Conservation (phyloP, 2,329 filamentous ascomycete genomes). For the Aspergillus persii region DNA sequence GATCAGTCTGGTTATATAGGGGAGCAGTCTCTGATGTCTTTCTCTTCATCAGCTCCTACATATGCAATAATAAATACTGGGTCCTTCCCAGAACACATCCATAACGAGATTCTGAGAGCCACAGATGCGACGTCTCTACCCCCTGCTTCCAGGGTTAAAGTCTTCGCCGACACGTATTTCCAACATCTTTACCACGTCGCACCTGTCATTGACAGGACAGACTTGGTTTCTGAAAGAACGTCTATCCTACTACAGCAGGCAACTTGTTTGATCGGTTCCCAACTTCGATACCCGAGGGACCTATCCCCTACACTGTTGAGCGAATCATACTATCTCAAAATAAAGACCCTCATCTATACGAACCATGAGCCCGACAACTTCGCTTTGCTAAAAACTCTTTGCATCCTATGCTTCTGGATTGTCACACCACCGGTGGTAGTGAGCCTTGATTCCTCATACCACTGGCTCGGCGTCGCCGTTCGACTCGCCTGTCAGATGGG, state of each 20-base stretch:
- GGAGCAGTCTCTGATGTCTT: no score
- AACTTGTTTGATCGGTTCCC: slow-evolving; percentile 17
- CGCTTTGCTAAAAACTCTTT: slow-evolving; percentile 15
- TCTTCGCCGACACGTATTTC: slow-evolving; percentile 18
- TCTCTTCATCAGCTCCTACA: no score
- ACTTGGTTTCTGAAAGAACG: slow-evolving; percentile 1
- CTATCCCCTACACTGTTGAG: neutral
- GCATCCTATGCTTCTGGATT: slow-evolving; percentile 19
- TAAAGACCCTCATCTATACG: slow-evolving; percentile 17
- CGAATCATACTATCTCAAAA: slow-evolving; percentile 18
- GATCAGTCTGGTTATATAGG: no score
- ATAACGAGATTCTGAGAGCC: no score
- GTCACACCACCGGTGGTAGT: slow-evolving; percentile 12
- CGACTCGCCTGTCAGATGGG: slow-evolving; percentile 22
- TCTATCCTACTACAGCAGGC: slow-evolving; percentile 12
- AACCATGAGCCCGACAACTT: slow-evolving; percentile 18
- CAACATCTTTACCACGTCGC: slow-evolving; percentile 16
- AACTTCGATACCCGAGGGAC: slow-evolving; percentile 13
- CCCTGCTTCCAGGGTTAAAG: neutral
- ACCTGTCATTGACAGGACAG: slow-evolving; percentile 13
- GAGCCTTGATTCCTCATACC: slow-evolving; percentile 19
- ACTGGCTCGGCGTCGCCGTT: slow-evolving; percentile 20
- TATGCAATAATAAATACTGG: no score
- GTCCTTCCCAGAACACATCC: no score
- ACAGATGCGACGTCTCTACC: neutral